Conservation (phyloP, 495 filamentous ascomycete species). For the Melanomma pulvis-pyrius region DNA sequence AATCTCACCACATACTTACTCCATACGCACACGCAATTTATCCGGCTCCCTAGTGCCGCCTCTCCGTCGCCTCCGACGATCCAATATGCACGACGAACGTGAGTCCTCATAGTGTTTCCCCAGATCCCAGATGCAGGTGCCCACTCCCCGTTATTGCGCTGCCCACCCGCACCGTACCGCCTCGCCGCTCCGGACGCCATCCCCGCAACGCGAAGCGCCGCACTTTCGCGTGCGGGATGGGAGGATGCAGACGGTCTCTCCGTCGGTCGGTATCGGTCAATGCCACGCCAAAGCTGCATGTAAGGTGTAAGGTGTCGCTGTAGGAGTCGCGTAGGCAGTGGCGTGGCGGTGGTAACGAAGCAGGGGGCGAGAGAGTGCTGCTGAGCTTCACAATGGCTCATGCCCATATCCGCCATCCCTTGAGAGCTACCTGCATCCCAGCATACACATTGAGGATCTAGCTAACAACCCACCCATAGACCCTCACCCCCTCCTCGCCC, state of each 20-base stretch:
- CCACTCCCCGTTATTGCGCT: slow-evolving; percentile 4
- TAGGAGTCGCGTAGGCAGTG: no score
- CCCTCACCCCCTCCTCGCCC: slow-evolving; percentile 84
- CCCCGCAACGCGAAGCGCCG: no score
- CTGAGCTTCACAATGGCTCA: no score
- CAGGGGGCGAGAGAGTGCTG: no score
- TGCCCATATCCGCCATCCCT: no score
- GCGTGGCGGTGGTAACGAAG: no score
- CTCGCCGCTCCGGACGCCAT: neutral
- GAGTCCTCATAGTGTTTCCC: slow-evolving; percentile 17
- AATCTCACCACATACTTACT: neutral
- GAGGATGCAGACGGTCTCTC: neutral
- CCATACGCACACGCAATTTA: neutral
- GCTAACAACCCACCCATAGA: slow-evolving; percentile 50
- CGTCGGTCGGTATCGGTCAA: no score
- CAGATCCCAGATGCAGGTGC: neutral
- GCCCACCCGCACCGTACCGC: neutral
- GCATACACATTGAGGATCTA: neutral
- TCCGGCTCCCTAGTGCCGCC: slow-evolving; percentile 16
- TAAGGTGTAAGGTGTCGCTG: no score
- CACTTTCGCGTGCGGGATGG: neutral
- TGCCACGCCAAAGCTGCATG: no score
- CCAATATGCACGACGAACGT: slow-evolving; percentile 41
- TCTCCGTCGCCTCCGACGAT: neutral
- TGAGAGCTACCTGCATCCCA: no score